A percentile compares a stretch with the other conserved stretches of the same genome.
Evolutionary conservation across 768 basidiomycete genomes (phyloP).

Genomic region (Mycena capillaripes): DNA sequence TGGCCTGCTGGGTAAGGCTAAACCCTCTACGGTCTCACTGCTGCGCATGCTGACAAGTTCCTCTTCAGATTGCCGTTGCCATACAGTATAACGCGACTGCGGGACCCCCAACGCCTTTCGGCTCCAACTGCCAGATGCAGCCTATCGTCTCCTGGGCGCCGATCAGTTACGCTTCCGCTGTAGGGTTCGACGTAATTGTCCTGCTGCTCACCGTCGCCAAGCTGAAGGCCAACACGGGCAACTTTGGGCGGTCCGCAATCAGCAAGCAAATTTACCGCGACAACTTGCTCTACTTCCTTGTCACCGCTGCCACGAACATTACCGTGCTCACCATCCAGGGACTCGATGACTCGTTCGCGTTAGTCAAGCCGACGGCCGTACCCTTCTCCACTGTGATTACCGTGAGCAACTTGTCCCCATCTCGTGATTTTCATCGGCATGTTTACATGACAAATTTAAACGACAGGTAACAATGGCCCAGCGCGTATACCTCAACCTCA

Average conservation of each 20-base stretch:
- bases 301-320: constrained; percentile 45
- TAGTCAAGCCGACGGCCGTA: constrained; percentile 45
- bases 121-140: constrained; percentile 50
- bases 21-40: not conserved
- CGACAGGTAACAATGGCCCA: constrained; percentile 46
- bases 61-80: constrained; percentile 47
- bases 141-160: constrained; percentile 50
- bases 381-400: constrained; percentile 48
- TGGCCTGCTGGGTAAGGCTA: constrained; percentile 48
- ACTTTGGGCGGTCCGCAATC: constrained; percentile 40
- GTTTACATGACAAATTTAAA: not conserved
- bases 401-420: not conserved
- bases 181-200: constrained; percentile 46
- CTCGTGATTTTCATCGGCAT: not conserved
- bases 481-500: constrained; percentile 50
- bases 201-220: constrained; percentile 42
- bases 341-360: constrained; percentile 41
- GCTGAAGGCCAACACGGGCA: constrained; percentile 30
- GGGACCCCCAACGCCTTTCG: constrained; percentile 45
- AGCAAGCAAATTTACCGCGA: constrained; percentile 46
- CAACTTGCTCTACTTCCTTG: constrained; percentile 45
- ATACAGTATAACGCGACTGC: constrained; percentile 44
- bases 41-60: not conserved
- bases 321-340: constrained; percentile 45
- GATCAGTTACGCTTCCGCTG: constrained; percentile 48